Evolutionary conservation across 2,329 filamentous ascomycete genomes (phyloP), one percentile per base, ranked within the genome.

Genomic region (Conoideocrella luteorostrata): DNA sequence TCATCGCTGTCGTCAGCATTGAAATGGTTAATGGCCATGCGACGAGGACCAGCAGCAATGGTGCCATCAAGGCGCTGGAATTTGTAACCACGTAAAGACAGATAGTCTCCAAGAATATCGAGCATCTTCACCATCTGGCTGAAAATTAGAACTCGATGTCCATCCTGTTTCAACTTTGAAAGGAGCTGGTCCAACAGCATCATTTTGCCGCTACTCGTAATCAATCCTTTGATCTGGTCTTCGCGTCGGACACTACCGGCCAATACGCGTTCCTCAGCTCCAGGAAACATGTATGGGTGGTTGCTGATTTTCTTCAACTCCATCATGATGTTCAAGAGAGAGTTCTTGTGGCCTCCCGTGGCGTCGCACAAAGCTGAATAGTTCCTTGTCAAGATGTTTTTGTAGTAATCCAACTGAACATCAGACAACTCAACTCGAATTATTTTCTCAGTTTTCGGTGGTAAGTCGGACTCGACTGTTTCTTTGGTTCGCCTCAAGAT

Each of bases 41-140:
- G 88, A 56, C 93, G 82, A 47, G 90, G 84, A 2, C 82, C 85
- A 11, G 93, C 86, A 26, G 88, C 84, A 52, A 98, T 95, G 3
- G 93, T 98, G 53, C 93, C 93, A 60, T 98, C 93, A 7, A 98
- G 78, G 15, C 93, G 80, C 61, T 98, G 94, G 59, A 93, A 97
- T 47, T 93, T 83, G 64, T 97, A 94, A n/a, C 90, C 89, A 50
- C 93, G 85, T 42, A 93, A 78, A 41, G 88, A 86, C 52, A 97
- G 79, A 60, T 98, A 98, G 57, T 98, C 91, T 36, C 88, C 88
- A 2, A 98, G 75, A 42, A 98, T 93, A 58, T 98, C 90, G 18
- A 98, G 77, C 86, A 98, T 97, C 61, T 88, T 94, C 28, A 98
- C 94, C 93, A 98, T 98, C 62, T 98, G 93, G 62, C 91, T 97